Conservation (phyloP, 352 stramenopile genomes). For the Phytopythium aichiense region DNA sequence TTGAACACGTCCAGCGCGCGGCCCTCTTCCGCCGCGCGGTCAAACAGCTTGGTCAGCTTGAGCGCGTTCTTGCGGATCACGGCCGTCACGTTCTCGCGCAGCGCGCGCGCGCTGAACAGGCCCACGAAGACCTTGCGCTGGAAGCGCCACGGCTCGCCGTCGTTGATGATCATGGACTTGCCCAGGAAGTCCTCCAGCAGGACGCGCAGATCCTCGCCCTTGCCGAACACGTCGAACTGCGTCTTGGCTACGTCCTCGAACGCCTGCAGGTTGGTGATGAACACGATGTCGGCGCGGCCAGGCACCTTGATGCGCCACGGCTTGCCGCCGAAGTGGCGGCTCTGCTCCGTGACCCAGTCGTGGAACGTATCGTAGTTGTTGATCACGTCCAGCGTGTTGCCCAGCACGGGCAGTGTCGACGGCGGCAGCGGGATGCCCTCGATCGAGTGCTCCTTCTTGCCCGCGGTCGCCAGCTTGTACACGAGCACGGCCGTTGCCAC, state of each 20-base stretch:
- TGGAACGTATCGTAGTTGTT: conserved; percentile 17
- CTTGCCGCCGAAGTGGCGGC: conserved; percentile 11
- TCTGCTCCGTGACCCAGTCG: conserved; percentile 34
- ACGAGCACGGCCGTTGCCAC: not conserved
- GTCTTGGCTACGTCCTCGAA: conserved; percentile 56
- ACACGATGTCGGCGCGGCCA: conserved; percentile 19
- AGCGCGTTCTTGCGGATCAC: conserved; percentile 30
- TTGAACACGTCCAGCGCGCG: conserved; percentile 15
- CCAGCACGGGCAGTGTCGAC: conserved; percentile 24
- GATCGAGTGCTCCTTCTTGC: conserved; percentile 1
- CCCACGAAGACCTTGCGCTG: conserved; percentile 84
- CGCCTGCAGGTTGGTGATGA: conserved; percentile 23
- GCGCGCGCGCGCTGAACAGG: conserved; percentile 67
- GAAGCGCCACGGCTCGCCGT: conserved; percentile 58
- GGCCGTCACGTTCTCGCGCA: conserved; percentile 44
- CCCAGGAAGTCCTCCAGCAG: conserved; percentile 57
- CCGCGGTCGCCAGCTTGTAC: not conserved
- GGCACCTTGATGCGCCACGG: conserved; percentile 17
- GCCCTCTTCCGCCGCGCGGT: not conserved
- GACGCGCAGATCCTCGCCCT: conserved; percentile 45
- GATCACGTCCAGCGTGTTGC: conserved; percentile 25
- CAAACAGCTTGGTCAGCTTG: conserved; percentile 13
- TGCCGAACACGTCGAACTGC: conserved; percentile 73
- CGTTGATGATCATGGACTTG: conserved; percentile 62
- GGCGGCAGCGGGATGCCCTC: conserved; percentile 6